Evolutionary conservation across 345 rosid species (phyloP), one percentile per base, ranked within the genome.

Genomic region (Jatropha curcas): DNA sequence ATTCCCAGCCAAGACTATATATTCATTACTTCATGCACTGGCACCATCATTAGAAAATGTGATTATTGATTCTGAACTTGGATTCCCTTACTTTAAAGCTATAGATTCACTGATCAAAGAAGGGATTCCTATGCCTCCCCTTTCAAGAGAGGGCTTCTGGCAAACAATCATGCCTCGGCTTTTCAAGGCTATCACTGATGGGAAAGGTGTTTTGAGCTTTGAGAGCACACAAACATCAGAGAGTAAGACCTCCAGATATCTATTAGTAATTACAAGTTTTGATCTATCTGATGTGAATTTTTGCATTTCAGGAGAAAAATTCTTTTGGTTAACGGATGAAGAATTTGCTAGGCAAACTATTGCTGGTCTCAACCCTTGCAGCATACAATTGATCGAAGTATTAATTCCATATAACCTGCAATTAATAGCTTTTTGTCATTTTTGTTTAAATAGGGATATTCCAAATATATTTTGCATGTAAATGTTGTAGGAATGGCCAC

Each of bases 341-440:
- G 97, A 93, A 64, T 93, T 91, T 22, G 87, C 82, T 50, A 86
- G 97, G 7, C 91, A 93, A 68, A 83, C 88, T 48, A 92, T 93
- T 53, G 87, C 96, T 35, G 96, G 98, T 51, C 84, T 93, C 37
- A 93, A 93, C 35, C 97, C 98, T 5, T 83, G 6, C 19, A 16
- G 80, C 71, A 58, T 93, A 34, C 72, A 83, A n/a, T 81, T 86
- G 72, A 81, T 93, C 65, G 74, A 75, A 75, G 97, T 93, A 88
- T n/a, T n/a, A n/a, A n/a, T n/a, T n/a, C n/a, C n/a, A n/a, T 7
- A 10, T 9, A 41, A 41, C 11, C 0, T 41, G 45, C 1, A 41
- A 9, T 41, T 9, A 13, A 41, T 41, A 41, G 45, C 4, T 41
- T 41, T 41, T n/a, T n/a, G n/a, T 41, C 45, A 41, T 41, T 41